phyloP scores from a whole-genome alignment of 2,329 filamentous ascomycete species.

The Emergomyces orientalis region DNA sequence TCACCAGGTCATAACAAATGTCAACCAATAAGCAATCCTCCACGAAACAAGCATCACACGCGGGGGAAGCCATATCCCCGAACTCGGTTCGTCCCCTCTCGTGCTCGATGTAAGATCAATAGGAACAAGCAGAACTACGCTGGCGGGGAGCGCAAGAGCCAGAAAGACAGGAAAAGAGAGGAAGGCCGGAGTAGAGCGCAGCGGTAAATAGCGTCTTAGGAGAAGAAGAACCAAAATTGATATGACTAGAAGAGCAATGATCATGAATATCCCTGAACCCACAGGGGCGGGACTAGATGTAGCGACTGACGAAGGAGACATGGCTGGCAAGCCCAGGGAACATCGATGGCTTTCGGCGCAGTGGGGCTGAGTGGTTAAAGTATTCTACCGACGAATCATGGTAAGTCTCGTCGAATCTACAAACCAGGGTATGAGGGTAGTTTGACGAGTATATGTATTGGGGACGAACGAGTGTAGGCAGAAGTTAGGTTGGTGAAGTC shows the following conservation, averaged over 20 bases:
- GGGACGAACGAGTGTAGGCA: not conserved
- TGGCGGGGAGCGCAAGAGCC: conserved; percentile 83
- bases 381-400: not conserved
- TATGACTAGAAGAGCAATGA: conserved; percentile 62
- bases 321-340: conserved; percentile 11
- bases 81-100: conserved; percentile 58
- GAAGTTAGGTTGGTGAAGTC: not conserved
- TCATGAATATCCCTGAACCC: conserved; percentile 69
- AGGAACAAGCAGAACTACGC: conserved; percentile 83
- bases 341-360: not conserved
- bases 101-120: conserved; percentile 90
- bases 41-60: conserved; percentile 74
- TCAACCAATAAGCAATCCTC: conserved; percentile 96
- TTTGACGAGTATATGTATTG: not conserved
- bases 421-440: not conserved
- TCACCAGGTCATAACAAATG: conserved; percentile 87
- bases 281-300: conserved; percentile 45
- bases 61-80: conserved; percentile 80
- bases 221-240: conserved; percentile 71
- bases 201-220: conserved; percentile 78
- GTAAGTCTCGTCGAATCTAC: not conserved
- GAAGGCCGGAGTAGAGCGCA: conserved; percentile 83
- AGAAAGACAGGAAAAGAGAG: conserved; percentile 89
- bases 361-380: not conserved
- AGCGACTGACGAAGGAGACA: conserved; percentile 13